Conservation (phyloP, 1,284 basidiomycete genomes). For the Psilocybe mexicana region DNA sequence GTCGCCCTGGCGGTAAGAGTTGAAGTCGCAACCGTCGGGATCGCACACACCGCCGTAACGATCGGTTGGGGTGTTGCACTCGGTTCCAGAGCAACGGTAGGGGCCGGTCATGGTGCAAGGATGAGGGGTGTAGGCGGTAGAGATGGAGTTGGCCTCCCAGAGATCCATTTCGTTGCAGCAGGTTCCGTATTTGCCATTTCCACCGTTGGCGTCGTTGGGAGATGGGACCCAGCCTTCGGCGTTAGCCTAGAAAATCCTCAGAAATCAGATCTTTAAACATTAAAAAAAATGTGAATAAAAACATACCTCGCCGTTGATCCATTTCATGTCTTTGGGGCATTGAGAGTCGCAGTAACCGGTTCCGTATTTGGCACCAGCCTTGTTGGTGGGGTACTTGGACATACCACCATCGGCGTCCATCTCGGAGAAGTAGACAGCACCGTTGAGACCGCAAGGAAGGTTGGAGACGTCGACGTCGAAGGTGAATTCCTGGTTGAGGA, state of each 20-base stretch:
- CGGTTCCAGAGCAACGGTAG: conserved; percentile 40
- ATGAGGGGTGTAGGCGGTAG: conserved; percentile 49
- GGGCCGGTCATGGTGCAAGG: conserved; percentile 40
- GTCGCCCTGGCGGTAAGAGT: conserved; percentile 53
- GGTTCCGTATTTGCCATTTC: conserved; percentile 43
- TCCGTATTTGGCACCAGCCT: conserved; percentile 18
- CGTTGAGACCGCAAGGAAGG: conserved; percentile 14
- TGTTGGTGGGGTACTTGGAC: conserved; percentile 7
- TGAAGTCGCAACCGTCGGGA: conserved; percentile 55
- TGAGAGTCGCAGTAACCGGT: conserved; percentile 25
- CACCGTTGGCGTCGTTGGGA: conserved; percentile 43
- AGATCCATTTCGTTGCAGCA: conserved; percentile 59
- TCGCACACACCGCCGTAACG: conserved; percentile 47
- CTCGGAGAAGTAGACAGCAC: conserved; percentile 5
- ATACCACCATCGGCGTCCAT: conserved; percentile 18
- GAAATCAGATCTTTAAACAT: not conserved
- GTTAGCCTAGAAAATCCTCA: conserved; percentile 38
- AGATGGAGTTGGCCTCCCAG: conserved; percentile 53
- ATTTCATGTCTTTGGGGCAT: conserved; percentile 16
- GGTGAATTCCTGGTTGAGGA: conserved; percentile 12
- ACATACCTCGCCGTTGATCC: conserved; percentile 12
- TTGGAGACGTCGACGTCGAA: conserved; percentile 14
- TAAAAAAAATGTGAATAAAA: conserved; percentile 11
- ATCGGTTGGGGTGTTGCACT: conserved; percentile 35
- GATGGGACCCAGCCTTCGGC: conserved; percentile 40